These are phyloP conservation scores for Helotiales sp. DNA, from an alignment of 2,329 filamentous ascomycete species.

Conservation along the genomic window DNA sequence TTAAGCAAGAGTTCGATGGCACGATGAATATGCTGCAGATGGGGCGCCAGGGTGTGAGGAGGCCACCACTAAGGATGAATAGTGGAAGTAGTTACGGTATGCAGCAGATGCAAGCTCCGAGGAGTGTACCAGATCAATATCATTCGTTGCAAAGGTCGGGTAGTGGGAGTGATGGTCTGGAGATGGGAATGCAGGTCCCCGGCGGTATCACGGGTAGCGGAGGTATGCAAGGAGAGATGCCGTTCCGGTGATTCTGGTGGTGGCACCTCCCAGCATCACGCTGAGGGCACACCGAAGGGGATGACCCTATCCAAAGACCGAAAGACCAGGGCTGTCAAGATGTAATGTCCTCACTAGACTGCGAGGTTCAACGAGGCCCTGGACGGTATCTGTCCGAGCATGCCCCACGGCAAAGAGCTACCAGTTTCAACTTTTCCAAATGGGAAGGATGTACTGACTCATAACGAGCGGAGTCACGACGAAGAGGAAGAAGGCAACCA, in stretches of 20 bases:
- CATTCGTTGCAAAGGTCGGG: constrained; percentile 24
- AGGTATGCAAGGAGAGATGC: background rate
- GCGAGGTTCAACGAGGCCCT: too few relatives aligned
- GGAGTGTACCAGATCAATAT: constrained; percentile 30
- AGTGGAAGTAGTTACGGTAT: constrained; percentile 24
- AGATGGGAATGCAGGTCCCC: constrained; percentile 8
- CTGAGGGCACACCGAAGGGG: background rate
- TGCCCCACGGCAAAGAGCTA: too few relatives aligned
- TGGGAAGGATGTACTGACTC: too few relatives aligned
- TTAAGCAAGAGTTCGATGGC: constrained; percentile 27
- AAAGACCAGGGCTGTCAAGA: too few relatives aligned
- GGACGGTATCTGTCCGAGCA: too few relatives aligned
- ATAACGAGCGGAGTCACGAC: too few relatives aligned
- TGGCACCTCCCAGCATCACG: background rate
- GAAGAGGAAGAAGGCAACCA: too few relatives aligned
- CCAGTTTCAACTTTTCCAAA: too few relatives aligned
- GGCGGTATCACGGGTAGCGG: too few relatives aligned
- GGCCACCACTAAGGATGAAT: constrained; percentile 28
- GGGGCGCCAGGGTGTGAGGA: constrained; percentile 16
- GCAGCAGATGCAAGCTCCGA: constrained; percentile 22
- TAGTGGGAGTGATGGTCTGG: constrained; percentile 17
- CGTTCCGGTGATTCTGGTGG: background rate
- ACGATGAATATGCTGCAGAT: constrained; percentile 15
- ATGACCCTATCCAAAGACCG: background rate
- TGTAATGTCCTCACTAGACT: too few relatives aligned